These are phyloP conservation scores for Luzula sylvatica DNA, from an alignment of 176 grass and related monocot species.

Conservation along the genomic window DNA sequence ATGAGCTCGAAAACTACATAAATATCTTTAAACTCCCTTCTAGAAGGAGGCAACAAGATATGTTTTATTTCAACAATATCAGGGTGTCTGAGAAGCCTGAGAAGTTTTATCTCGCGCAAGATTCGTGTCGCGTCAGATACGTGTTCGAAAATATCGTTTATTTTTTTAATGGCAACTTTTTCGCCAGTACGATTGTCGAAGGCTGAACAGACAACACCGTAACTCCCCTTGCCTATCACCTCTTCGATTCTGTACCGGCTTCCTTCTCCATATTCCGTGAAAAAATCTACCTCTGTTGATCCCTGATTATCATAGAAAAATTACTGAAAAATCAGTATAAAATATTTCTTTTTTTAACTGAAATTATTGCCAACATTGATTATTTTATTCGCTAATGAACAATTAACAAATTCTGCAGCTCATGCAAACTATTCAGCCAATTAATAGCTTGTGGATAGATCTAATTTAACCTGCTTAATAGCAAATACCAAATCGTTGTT, in stretches of 20 bases:
- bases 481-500: too few species aligned
- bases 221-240: slow-evolving; percentile 97
- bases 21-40: slow-evolving; percentile 92
- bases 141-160: slow-evolving; percentile 95
- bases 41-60: slow-evolving; percentile 83
- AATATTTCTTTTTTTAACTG: too few species aligned
- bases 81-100: slow-evolving; percentile 77
- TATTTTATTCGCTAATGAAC: too few species aligned
- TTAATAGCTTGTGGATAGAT: too few species aligned
- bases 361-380: too few species aligned
- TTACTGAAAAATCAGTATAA: not conserved
- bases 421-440: too few species aligned
- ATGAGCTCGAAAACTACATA: slow-evolving; percentile 98
- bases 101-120: slow-evolving; percentile 93
- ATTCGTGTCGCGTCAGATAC: slow-evolving; percentile 84
- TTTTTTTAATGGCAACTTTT: slow-evolving; percentile 98
- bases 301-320: slow-evolving; percentile 25
- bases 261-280: slow-evolving; percentile 89
- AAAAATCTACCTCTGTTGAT: slow-evolving; percentile 61
- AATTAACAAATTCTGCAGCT: too few species aligned
- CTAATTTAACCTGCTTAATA: too few species aligned
- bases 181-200: slow-evolving; percentile 61
- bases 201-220: slow-evolving; percentile 91
- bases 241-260: slow-evolving; percentile 89
- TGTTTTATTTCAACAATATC: slow-evolving; percentile 98